Base-by-base conservation (phyloP, 2,329 filamentous ascomycete genomes). In the Pyrenochaeta sp. region DNA sequence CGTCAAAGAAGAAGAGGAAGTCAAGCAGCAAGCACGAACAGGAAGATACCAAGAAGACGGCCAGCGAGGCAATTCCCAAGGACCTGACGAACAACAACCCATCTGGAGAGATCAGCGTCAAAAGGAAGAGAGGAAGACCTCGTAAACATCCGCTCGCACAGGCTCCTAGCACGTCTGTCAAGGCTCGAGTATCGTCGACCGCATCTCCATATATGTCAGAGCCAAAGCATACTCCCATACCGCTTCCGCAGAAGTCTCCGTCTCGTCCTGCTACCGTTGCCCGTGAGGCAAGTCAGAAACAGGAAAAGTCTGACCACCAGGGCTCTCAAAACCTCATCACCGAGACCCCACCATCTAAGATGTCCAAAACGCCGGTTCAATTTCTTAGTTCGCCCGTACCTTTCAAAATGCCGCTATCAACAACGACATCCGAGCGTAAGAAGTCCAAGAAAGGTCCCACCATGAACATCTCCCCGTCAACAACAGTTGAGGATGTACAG, bases 341-440 rank as follows among this genome's bases (percentile, higher is more conserved):
- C 5, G 62, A 68, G 25, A 69, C 67, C 19, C 62, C 64, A 25
- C 55, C 60, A 2, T 64, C 59, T 2, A 50, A 59, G n/a, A 53
- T 59, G n/a, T 13, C 47, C 8, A 50, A 36, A 19, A 55, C 50
- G 3, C 44, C 46, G 12, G 52, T n/a, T 5, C 36, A 37, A 12
- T 45, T 50, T 9, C 50, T 45, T 8, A 56, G 60, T 37, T 49
- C 58, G 12, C 54, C 58, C 9, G 61, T 67, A 12, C 62, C 65
- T 1, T 68, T 64, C 49, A 65, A 52, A 22, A 42, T 61, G 4
- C 28, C 58, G 3, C n/a, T 46, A 7, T 19, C 42, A 15, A 32
- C 42, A 4, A 30, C 9, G 22, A 34, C 36, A 2, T 52, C 28
- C n/a, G 46, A 36, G 10, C n/a, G 15, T 27, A 60, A 56, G 43